Evolutionary conservation across 768 basidiomycete genomes (phyloP).

Genomic region (Lentinula boryana): DNA sequence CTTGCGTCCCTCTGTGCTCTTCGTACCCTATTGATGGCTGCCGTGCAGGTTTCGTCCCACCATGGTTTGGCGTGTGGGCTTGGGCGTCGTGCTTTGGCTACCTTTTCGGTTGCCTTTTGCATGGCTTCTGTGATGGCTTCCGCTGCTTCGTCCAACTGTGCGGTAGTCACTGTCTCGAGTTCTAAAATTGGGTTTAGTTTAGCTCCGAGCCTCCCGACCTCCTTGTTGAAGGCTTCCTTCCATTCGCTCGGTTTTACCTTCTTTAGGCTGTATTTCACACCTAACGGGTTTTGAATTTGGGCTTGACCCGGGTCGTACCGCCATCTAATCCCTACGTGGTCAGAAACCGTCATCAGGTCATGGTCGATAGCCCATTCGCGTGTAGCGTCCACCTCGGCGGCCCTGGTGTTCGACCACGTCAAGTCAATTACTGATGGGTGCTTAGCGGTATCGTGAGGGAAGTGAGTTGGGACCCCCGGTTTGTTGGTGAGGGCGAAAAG

Average conservation of each 20-base stretch:
- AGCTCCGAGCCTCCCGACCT: not conserved
- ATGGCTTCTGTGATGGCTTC: not conserved
- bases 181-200: not conserved
- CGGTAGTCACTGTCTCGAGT: not conserved
- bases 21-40: slow-evolving; percentile 7
- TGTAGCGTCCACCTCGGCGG: slow-evolving; percentile 6
- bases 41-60: slow-evolving; percentile 15
- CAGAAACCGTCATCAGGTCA: slow-evolving; percentile 11
- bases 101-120: slow-evolving; percentile 4
- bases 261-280: slow-evolving; percentile 13
- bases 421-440: slow-evolving; percentile 15
- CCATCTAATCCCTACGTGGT: slow-evolving; percentile 16
- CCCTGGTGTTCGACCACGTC: slow-evolving; percentile 11
- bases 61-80: slow-evolving; percentile 10
- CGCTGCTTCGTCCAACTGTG: not conserved
- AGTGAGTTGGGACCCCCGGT: slow-evolving; percentile 14
- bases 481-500: slow-evolving; percentile 12
- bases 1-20: not conserved
- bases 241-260: slow-evolving; percentile 13
- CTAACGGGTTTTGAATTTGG: slow-evolving; percentile 13
- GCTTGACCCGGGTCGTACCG: slow-evolving; percentile 10
- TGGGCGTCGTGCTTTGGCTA: not conserved
- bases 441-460: not conserved
- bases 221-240: slow-evolving; percentile 7
- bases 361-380: slow-evolving; percentile 16